Evolutionary conservation across 768 basidiomycete species (phyloP).

Genomic region (Omphalotus guepiniiformis): DNA sequence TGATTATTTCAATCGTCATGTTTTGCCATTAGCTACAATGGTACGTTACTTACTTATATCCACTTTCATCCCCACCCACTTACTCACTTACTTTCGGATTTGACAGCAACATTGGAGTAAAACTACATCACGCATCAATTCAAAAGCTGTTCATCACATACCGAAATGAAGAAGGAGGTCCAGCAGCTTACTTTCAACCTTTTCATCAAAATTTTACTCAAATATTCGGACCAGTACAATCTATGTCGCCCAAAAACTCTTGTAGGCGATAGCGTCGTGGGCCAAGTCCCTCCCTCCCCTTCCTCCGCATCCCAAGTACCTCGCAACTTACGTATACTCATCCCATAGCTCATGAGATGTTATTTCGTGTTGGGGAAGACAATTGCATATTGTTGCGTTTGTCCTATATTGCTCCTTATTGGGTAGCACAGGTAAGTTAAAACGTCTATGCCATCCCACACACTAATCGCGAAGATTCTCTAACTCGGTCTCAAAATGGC

Average conservation of each 20-base stretch:
- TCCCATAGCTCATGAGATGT: constrained; percentile 24
- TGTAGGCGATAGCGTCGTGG: constrained; percentile 33
- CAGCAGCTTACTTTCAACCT: constrained; percentile 27
- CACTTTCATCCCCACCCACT: not conserved
- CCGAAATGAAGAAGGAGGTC: constrained; percentile 21
- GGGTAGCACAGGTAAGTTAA: constrained; percentile 27
- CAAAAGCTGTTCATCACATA: constrained; percentile 29
- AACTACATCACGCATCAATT: constrained; percentile 30
- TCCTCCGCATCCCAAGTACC: not conserved
- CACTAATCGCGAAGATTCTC: no score
- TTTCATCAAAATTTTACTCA: constrained; percentile 32
- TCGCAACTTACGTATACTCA: not conserved
- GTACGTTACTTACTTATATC: constrained; percentile 13
- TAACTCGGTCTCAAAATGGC: no score
- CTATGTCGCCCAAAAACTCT: constrained; percentile 33
- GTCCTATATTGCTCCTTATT: constrained; percentile 24
- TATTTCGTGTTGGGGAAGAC: constrained; percentile 30
- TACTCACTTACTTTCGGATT: not conserved
- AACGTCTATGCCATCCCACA: no score
- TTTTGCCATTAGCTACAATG: constrained; percentile 28
- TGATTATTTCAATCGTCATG: constrained; percentile 27
- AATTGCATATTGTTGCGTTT: constrained; percentile 19
- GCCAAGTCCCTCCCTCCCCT: constrained; percentile 18
- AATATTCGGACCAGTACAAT: constrained; percentile 32
- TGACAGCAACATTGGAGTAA: constrained; percentile 32